Percentiles rank a stretch among this genome's conserved stretches.
phyloP scores from a whole-genome alignment of 2,329 filamentous ascomycete genomes.

The Cladophialophora carrionii region DNA sequence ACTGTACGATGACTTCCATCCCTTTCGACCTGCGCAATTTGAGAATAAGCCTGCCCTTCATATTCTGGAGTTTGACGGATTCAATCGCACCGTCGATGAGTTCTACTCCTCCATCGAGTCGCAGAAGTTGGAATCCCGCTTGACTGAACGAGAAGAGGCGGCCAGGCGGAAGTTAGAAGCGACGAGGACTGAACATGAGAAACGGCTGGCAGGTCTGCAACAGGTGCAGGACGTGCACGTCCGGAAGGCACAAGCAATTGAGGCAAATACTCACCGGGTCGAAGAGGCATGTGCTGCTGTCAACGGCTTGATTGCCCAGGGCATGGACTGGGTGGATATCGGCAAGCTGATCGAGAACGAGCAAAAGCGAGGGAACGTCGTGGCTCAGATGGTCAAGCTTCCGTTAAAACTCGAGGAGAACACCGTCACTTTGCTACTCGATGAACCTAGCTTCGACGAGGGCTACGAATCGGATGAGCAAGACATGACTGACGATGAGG shows the following conservation, averaged over 20 bases:
- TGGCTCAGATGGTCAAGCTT: conserved; percentile 82
- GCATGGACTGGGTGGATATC: conserved; percentile 98
- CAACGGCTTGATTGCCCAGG: conserved; percentile 85
- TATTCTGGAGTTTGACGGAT: conserved; percentile 77
- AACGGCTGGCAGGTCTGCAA: conserved; percentile 81
- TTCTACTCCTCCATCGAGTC: conserved; percentile 97
- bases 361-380: conserved; percentile 76
- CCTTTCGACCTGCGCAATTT: conserved; percentile 82
- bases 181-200: conserved; percentile 80
- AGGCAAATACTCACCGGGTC: conserved; percentile 86
- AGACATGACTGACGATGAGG: conserved; percentile 55
- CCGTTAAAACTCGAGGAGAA: conserved; percentile 91
- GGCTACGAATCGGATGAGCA: conserved; percentile 65
- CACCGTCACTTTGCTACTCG: conserved; percentile 76
- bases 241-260: conserved; percentile 84
- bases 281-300: conserved; percentile 92
- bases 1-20: conserved; percentile 93
- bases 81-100: conserved; percentile 92
- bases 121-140: conserved; percentile 81
- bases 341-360: conserved; percentile 85
- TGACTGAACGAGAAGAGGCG: conserved; percentile 78
- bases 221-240: conserved; percentile 79
- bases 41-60: conserved; percentile 66
- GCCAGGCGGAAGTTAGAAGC: conserved; percentile 84
- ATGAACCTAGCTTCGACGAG: conserved; percentile 68